These are phyloP conservation scores for Geotrichum siamense DNA, from an alignment of 1,139 yeast species.

Conservation along the genomic window DNA sequence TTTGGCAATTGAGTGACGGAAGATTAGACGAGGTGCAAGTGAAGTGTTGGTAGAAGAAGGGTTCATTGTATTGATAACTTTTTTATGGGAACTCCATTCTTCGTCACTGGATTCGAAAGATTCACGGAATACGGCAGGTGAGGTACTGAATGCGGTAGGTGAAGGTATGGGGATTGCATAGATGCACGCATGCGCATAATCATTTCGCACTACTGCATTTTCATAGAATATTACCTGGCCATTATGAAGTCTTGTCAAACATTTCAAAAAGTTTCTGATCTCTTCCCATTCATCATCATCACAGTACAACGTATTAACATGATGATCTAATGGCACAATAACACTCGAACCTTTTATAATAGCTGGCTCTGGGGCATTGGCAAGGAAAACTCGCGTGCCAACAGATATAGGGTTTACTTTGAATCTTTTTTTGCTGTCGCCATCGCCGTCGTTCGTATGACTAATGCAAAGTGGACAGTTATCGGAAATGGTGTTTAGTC, in stretches of 20 bases:
- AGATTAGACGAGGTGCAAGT: slow-evolving; percentile 28
- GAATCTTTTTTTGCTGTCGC: too few relatives aligned
- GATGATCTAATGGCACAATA: slow-evolving; percentile 42
- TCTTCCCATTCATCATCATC: slow-evolving; percentile 43
- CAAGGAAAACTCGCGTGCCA: slow-evolving; percentile 12
- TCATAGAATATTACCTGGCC: slow-evolving; percentile 42
- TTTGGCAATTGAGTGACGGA: slow-evolving; percentile 39
- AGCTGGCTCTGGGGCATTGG: slow-evolving; percentile 36
- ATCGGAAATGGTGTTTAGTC: slow-evolving; percentile 32
- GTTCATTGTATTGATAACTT: slow-evolving; percentile 35
- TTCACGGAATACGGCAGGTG: slow-evolving; percentile 39
- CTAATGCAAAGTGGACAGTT: slow-evolving; percentile 38
- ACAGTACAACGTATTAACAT: slow-evolving; percentile 38
- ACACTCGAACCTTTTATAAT: slow-evolving; percentile 33
- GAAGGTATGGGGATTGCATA: slow-evolving; percentile 39
- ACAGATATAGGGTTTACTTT: slow-evolving; percentile 11
- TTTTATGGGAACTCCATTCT: slow-evolving; percentile 40
- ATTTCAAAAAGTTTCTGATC: slow-evolving; percentile 41
- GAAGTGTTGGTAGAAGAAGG: too few relatives aligned
- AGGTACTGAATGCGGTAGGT: slow-evolving; percentile 20
- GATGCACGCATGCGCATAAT: slow-evolving; percentile 38
- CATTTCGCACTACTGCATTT: slow-evolving; percentile 31
- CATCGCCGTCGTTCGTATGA: not conserved
- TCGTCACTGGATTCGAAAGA: slow-evolving; percentile 38
- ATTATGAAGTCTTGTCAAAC: slow-evolving; percentile 37